phyloP scores from a whole-genome alignment of 768 basidiomycete genomes.

The Candolleomyces aberdarensis region DNA sequence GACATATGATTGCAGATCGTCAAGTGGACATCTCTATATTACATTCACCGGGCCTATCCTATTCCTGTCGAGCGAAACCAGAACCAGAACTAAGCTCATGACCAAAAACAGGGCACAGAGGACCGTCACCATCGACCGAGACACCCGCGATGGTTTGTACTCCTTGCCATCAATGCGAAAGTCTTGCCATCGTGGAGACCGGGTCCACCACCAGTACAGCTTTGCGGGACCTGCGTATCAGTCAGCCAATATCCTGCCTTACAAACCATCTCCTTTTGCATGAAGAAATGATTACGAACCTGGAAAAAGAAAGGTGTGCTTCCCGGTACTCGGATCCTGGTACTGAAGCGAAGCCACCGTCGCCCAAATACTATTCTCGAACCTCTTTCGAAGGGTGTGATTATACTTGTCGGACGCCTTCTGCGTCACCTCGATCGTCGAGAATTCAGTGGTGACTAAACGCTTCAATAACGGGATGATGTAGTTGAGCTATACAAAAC shows the following conservation, averaged over 20 bases:
- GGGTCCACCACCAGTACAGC: conserved; percentile 34
- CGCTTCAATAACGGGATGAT: conserved; percentile 39
- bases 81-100: not conserved
- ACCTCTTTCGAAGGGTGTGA: conserved; percentile 30
- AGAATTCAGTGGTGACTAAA: conserved; percentile 29
- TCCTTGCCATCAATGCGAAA: conserved; percentile 10
- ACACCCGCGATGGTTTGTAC: not conserved
- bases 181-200: conserved; percentile 30
- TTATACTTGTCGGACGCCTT: conserved; percentile 39
- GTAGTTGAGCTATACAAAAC: conserved; percentile 36
- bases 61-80: not conserved
- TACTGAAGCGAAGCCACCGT: conserved; percentile 22
- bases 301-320: conserved; percentile 37
- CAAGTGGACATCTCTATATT: no score
- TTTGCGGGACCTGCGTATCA: conserved; percentile 12
- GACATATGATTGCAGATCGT: no score
- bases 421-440: conserved; percentile 33
- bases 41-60: no score
- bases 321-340: conserved; percentile 43
- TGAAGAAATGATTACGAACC: conserved; percentile 20
- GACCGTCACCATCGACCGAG: not conserved
- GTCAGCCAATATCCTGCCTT: not conserved
- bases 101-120: not conserved
- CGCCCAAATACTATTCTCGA: conserved; percentile 30
- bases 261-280: not conserved